Percentiles rank a stretch among this genome's conserved stretches.
phyloP scores from a whole-genome alignment of 345 rosid genomes.

The Barbarea vulgaris region DNA sequence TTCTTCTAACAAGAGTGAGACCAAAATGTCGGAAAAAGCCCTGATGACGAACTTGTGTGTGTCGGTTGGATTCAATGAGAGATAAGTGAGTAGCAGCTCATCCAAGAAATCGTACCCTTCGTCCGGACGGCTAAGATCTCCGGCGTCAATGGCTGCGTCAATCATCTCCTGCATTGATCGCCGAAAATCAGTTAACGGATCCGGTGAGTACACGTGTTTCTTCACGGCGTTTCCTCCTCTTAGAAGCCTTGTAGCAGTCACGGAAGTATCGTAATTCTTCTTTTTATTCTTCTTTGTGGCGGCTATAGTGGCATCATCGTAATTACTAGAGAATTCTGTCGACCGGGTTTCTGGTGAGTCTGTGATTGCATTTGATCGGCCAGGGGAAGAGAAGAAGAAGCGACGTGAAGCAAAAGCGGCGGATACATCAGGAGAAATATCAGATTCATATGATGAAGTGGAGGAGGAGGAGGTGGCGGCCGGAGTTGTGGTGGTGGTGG shows the following conservation, averaged over 20 bases:
- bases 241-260: constrained; percentile 25
- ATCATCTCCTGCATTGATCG: constrained; percentile 98
- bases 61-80: constrained; percentile 65
- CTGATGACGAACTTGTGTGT: constrained; percentile 68
- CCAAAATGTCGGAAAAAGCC: constrained; percentile 82
- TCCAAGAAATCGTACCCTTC: constrained; percentile 80
- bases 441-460: constrained; percentile 43
- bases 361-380: constrained; percentile 80
- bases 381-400: constrained; percentile 92
- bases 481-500: constrained; percentile 36
- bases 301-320: constrained; percentile 18
- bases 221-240: constrained; percentile 66
- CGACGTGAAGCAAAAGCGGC: constrained; percentile 82
- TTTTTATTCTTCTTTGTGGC: constrained; percentile 25
- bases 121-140: constrained; percentile 41
- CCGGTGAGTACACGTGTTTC: constrained; percentile 71
- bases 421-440: constrained; percentile 59
- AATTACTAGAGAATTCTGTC: constrained; percentile 28
- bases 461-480: constrained; percentile 42
- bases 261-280: neutral
- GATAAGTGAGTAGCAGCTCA: constrained; percentile 75
- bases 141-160: constrained; percentile 53
- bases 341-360: constrained; percentile 52
- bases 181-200: constrained; percentile 84
- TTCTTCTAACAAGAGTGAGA: constrained; percentile 51